A percentile compares a stretch with the other conserved stretches of the same genome.
These are phyloP conservation scores for Bathelium albidoporum DNA, from an alignment of 495 filamentous ascomycete species.

Conservation along the genomic window DNA sequence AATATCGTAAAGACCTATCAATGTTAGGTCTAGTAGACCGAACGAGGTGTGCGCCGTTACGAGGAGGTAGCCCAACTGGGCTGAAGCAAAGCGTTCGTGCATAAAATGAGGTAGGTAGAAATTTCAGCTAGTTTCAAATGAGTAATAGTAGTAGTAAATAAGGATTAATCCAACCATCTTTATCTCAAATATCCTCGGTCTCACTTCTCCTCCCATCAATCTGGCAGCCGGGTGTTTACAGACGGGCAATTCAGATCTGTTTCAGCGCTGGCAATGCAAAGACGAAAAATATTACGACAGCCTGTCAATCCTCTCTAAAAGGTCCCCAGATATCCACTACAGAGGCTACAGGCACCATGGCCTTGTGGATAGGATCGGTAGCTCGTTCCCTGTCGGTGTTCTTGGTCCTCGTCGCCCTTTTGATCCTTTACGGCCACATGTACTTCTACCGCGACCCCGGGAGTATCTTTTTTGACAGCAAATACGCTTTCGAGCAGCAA, in stretches of 20 bases:
- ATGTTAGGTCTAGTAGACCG: neutral
- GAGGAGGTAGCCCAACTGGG: neutral
- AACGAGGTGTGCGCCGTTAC: neutral
- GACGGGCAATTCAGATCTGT: neutral
- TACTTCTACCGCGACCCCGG: conserved; percentile 35
- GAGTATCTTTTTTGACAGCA: conserved; percentile 35
- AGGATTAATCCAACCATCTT: neutral
- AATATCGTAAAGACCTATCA: neutral
- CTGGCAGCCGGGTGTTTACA: neutral
- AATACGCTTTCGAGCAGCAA: conserved; percentile 30
- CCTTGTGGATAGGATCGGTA: neutral
- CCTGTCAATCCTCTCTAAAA: neutral
- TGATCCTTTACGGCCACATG: conserved; percentile 14
- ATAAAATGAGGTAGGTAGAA: neutral
- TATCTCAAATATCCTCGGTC: neutral
- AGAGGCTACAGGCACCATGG: neutral
- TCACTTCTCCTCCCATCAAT: neutral
- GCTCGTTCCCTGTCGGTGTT: neutral
- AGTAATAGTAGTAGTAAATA: neutral
- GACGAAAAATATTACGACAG: neutral
- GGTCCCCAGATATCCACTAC: neutral
- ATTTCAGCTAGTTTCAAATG: neutral
- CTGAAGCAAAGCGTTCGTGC: neutral
- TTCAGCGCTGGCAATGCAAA: neutral
- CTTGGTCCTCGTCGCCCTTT: conserved; percentile 12